A percentile compares a stretch with the other conserved stretches of the same genome.
These are phyloP conservation scores for Bacidia rubella DNA, from an alignment of 495 filamentous ascomycete species.

Conservation along the genomic window DNA sequence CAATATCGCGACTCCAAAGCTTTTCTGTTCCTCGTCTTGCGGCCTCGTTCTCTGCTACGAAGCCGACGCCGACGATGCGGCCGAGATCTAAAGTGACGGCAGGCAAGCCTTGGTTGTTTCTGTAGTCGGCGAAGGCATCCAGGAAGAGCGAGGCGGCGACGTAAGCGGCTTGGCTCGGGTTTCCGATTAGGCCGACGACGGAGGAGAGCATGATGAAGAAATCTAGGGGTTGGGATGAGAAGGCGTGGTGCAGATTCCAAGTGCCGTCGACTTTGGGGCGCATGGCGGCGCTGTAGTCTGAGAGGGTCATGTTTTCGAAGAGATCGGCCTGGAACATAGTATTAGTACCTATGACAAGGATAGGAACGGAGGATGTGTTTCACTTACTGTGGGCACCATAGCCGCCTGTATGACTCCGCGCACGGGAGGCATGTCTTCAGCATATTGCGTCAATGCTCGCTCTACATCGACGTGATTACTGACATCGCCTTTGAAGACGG, in stretches of 20 bases:
- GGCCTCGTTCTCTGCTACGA: slow-evolving; percentile 14
- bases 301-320: slow-evolving; percentile 11
- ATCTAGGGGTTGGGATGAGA: slow-evolving; percentile 32
- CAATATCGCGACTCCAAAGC: slow-evolving; percentile 8
- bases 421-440: slow-evolving; percentile 18
- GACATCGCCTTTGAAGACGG: slow-evolving; percentile 23
- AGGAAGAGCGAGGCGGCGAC: slow-evolving; percentile 19
- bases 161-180: slow-evolving; percentile 34
- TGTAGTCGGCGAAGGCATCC: slow-evolving; percentile 20
- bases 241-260: slow-evolving; percentile 32
- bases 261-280: slow-evolving; percentile 28
- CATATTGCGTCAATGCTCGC: neutral
- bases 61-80: slow-evolving; percentile 4
- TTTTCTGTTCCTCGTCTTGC: neutral
- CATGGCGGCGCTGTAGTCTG: slow-evolving; percentile 10
- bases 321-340: slow-evolving; percentile 15
- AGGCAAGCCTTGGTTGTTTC: slow-evolving; percentile 12
- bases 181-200: slow-evolving; percentile 28
- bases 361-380: neutral
- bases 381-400: slow-evolving; percentile 15
- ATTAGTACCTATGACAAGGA: neutral
- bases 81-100: slow-evolving; percentile 19
- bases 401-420: slow-evolving; percentile 28
- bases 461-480: slow-evolving; percentile 9
- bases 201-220: slow-evolving; percentile 42